Percentiles rank a stretch among this genome's conserved stretches.
Conservation (phyloP, 129 eudicot species). For the Artemisia annua region DNA sequence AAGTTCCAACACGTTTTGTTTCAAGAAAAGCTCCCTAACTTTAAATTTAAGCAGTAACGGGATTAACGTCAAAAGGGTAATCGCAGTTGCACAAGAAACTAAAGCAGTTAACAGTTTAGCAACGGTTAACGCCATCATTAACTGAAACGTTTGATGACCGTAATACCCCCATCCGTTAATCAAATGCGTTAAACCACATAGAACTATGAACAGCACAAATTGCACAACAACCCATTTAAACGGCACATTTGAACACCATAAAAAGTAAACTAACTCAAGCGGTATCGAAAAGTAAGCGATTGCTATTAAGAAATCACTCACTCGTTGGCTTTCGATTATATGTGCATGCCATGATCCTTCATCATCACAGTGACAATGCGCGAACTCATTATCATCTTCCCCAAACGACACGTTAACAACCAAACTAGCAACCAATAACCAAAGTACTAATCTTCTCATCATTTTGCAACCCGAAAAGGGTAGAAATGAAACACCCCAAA, state of each 20-base stretch:
- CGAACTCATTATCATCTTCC: conserved; percentile 40
- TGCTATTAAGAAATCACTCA: conserved; percentile 78
- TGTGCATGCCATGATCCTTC: conserved; percentile 66
- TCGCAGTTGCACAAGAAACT: conserved; percentile 83
- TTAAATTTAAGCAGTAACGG: conserved; percentile 74
- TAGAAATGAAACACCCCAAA: not conserved
- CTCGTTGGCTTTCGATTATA: conserved; percentile 68
- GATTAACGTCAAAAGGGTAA: conserved; percentile 70
- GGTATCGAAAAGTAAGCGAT: conserved; percentile 85
- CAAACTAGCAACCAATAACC: conserved; percentile 37
- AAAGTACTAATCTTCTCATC: conserved; percentile 30
- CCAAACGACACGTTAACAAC: conserved; percentile 19
- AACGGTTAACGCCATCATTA: conserved; percentile 72
- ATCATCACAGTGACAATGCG: conserved; percentile 72
- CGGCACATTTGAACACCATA: conserved; percentile 72
- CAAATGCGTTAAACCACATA: conserved; percentile 84
- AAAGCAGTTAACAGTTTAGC: conserved; percentile 70
- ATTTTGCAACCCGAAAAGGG: conserved; percentile 24
- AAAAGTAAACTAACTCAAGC: conserved; percentile 70
- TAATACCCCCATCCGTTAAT: conserved; percentile 84
- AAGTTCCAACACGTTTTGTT: conserved; percentile 74
- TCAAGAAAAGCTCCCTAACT: conserved; percentile 73
- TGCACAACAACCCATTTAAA: conserved; percentile 90
- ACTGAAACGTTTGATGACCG: conserved; percentile 69
- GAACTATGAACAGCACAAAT: conserved; percentile 74